These are phyloP conservation scores for Hypsizygus ulmarius DNA, from an alignment of 1,284 basidiomycete species.

Conservation along the genomic window DNA sequence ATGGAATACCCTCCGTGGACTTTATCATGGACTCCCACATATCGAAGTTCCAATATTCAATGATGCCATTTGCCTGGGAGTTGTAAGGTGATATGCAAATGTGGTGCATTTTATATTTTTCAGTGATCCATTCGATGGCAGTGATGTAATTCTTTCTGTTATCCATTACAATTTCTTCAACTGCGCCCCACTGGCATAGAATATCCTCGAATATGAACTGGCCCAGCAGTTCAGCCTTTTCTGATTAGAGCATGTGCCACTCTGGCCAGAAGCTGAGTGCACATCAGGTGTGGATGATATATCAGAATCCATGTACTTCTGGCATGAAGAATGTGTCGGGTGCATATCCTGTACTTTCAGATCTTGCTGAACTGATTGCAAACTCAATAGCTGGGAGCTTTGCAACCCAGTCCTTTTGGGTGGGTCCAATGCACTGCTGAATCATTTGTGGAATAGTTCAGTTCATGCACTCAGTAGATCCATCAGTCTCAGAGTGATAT, in stretches of 20 bases:
- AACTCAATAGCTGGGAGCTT: slow-evolving; percentile 37
- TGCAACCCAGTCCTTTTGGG: slow-evolving; percentile 39
- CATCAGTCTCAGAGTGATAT: slow-evolving; percentile 45
- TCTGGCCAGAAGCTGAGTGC: background rate
- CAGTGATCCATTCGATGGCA: background rate
- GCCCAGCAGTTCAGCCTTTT: background rate
- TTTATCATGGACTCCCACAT: too few relatives aligned
- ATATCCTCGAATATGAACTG: background rate
- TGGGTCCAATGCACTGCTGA: slow-evolving; percentile 26
- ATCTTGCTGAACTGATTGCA: too few relatives aligned
- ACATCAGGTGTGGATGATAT: background rate
- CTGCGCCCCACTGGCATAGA: background rate
- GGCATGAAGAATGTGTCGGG: background rate
- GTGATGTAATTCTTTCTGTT: background rate
- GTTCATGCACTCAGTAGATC: slow-evolving; percentile 38
- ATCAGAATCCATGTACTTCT: background rate
- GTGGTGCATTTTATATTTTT: slow-evolving; percentile 1
- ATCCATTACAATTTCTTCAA: slow-evolving; percentile 1
- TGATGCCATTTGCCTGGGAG: background rate
- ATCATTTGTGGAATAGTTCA: slow-evolving; percentile 38
- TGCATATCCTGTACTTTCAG: too few relatives aligned
- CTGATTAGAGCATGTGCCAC: background rate
- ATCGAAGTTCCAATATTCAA: background rate
- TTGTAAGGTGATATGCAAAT: slow-evolving; percentile 2
- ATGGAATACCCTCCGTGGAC: background rate